Evolutionary conservation across 441 rosid species (phyloP).

Genomic region (Pelargonium fulgidum): DNA sequence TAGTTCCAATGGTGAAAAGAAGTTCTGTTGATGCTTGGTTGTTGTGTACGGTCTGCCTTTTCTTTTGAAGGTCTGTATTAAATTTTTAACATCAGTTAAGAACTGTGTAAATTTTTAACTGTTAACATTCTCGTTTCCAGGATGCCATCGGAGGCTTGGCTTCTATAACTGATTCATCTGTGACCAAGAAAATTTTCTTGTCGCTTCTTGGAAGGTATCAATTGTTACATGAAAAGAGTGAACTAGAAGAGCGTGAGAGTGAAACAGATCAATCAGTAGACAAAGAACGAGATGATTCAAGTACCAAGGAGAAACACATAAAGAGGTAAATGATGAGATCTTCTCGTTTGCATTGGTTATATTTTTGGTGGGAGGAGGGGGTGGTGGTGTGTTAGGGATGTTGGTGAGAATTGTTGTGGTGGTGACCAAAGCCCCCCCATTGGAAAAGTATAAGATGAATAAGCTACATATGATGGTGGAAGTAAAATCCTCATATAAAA

Average conservation of each 20-base stretch:
- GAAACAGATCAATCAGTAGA: slow-evolving; percentile 29
- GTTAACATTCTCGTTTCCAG: slow-evolving; percentile 33
- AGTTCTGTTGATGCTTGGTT: background rate
- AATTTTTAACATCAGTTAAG: background rate
- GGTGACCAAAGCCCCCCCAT: too few relatives aligned
- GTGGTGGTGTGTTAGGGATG: too few relatives aligned
- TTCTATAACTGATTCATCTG: slow-evolving; percentile 62
- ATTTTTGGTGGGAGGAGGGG: too few relatives aligned
- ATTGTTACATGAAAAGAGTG: slow-evolving; percentile 40
- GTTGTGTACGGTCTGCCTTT: background rate
- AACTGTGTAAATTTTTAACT: background rate
- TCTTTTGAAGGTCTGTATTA: background rate
- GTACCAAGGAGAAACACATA: slow-evolving; percentile 31
- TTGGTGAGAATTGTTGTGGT: too few relatives aligned
- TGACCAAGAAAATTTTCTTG: slow-evolving; percentile 48
- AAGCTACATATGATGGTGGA: too few relatives aligned
- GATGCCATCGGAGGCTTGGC: slow-evolving; percentile 82
- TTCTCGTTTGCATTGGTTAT: background rate
- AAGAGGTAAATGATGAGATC: slow-evolving; percentile 40
- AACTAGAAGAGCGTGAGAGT: slow-evolving; percentile 29
- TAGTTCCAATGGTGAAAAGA: background rate
- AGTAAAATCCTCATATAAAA: too few relatives aligned
- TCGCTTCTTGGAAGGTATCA: slow-evolving; percentile 56
- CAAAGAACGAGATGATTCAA: slow-evolving; percentile 30
- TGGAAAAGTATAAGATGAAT: too few relatives aligned